A percentile compares a stretch with the other conserved stretches of the same genome.
Evolutionary conservation across 2,329 filamentous ascomycete genomes (phyloP).

Genomic region (Dactylellina leptospora): DNA sequence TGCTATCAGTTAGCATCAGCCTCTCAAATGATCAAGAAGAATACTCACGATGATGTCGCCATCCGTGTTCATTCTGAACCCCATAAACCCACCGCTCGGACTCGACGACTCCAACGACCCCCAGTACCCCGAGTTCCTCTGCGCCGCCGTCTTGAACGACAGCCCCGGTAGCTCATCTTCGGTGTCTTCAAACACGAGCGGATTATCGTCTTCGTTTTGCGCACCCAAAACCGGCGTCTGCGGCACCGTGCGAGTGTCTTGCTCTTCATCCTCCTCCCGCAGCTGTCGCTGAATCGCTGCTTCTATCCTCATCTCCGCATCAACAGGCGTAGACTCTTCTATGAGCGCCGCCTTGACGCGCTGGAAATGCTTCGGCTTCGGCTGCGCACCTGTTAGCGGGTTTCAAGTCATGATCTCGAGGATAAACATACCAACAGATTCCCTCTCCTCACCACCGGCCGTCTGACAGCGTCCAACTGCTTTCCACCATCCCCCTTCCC

Average conservation of each 20-base stretch:
- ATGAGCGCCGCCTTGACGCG: constrained; percentile 87
- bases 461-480: constrained; percentile 75
- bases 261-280: constrained; percentile 68
- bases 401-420: background rate
- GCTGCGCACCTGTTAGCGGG: constrained; percentile 65
- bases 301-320: constrained; percentile 87
- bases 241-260: constrained; percentile 41
- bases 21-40: background rate
- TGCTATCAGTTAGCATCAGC: constrained; percentile 25
- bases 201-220: constrained; percentile 43
- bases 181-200: constrained; percentile 45
- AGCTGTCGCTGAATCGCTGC: constrained; percentile 96
- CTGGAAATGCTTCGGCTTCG: constrained; percentile 95
- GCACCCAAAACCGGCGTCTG: constrained; percentile 45
- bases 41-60: constrained; percentile 44
- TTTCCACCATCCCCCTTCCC: constrained; percentile 64
- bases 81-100: constrained; percentile 45
- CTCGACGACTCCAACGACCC: constrained; percentile 50
- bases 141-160: constrained; percentile 44
- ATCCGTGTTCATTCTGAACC: constrained; percentile 48
- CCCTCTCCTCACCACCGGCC: constrained; percentile 83
- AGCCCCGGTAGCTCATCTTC: constrained; percentile 33
- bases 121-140: constrained; percentile 51
- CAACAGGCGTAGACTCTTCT: constrained; percentile 86
- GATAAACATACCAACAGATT: constrained; percentile 78